A percentile compares a stretch with the other conserved stretches of the same genome.
These are phyloP conservation scores for Papiliotrema fonsecae DNA, from an alignment of 1,284 basidiomycete genomes.

Conservation along the genomic window DNA sequence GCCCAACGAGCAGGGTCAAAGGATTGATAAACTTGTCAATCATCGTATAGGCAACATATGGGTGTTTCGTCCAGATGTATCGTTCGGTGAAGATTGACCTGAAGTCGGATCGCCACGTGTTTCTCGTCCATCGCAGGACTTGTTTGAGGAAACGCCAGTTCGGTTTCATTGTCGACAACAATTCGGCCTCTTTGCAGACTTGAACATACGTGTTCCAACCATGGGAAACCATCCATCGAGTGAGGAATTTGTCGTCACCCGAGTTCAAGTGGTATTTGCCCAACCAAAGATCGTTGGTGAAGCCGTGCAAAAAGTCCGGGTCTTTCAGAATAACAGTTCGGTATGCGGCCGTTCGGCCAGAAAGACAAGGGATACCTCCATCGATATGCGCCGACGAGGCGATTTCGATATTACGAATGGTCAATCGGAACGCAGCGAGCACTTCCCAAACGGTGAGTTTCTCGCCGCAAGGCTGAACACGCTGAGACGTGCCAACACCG, in stretches of 20 bases:
- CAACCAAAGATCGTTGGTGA: constrained; percentile 88
- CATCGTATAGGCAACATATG: constrained; percentile 89
- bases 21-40: constrained; percentile 90
- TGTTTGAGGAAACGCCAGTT: constrained; percentile 93
- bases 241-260: constrained; percentile 89
- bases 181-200: constrained; percentile 81
- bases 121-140: constrained; percentile 84
- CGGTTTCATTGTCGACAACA: constrained; percentile 89
- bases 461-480: constrained; percentile 71
- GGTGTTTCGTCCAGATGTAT: constrained; percentile 79
- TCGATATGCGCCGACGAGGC: constrained; percentile 82
- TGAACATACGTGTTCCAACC: constrained; percentile 92
- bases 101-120: constrained; percentile 86
- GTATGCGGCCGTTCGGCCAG: constrained; percentile 85
- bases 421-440: constrained; percentile 81
- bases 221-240: constrained; percentile 92
- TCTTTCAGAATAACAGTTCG: constrained; percentile 89
- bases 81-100: constrained; percentile 82
- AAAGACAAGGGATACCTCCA: constrained; percentile 83
- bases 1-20: constrained; percentile 76
- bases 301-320: constrained; percentile 82
- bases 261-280: constrained; percentile 89
- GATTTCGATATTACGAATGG: constrained; percentile 90
- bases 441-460: constrained; percentile 89
- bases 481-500: constrained; percentile 83